Base-by-base conservation (phyloP, 2,329 filamentous ascomycete genomes). In the Xylariales sp. region DNA sequence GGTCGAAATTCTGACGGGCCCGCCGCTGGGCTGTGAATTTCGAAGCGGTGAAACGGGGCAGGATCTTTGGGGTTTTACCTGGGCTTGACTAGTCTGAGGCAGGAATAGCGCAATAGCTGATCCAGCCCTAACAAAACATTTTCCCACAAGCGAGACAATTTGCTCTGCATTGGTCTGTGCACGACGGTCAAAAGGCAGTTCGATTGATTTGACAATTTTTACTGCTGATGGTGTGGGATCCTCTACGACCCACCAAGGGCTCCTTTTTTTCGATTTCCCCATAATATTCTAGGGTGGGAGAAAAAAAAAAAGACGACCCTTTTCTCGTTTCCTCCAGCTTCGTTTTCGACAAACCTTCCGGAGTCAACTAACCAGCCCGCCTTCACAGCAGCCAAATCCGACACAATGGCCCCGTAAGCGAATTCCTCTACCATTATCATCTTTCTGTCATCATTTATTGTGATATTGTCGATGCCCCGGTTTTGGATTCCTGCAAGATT, bases 401-500 rank as follows among this genome's bases (percentile, higher is more conserved):
- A 54, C 53, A 60, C 45, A 55, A 66, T 65, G 61, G 52, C 55
- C 52, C 42, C 55, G 55, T 59, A 57, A 52, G 55, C 45, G 50
- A 42, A 72, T 76, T 82, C 46, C 51, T 44, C 73, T 76, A 77
- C 74, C 81, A 25, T 42, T 42, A 28, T 33, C 23, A 35, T 65
- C 69, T n/a, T n/a, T n/a, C n/a, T n/a, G n/a, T n/a, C n/a, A n/a
- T n/a, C n/a, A n/a, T n/a, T n/a, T n/a, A n/a, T n/a, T n/a, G n/a
- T n/a, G n/a, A 47, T 43, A 48, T 50, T 52, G 49, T 55, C 46
- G 56, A 61, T 42, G 46, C 66, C 72, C 67, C 70, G 71, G 71
- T 62, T 69, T 69, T 72, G 67, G 54, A 34, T 60, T 61, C n/a
- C 70, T 67, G 71, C 69, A 79, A 40, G 81, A 85, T 88, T 87